phyloP scores from a whole-genome alignment of 805 yeast genomes.

The Metschnikowia amazonensis region DNA sequence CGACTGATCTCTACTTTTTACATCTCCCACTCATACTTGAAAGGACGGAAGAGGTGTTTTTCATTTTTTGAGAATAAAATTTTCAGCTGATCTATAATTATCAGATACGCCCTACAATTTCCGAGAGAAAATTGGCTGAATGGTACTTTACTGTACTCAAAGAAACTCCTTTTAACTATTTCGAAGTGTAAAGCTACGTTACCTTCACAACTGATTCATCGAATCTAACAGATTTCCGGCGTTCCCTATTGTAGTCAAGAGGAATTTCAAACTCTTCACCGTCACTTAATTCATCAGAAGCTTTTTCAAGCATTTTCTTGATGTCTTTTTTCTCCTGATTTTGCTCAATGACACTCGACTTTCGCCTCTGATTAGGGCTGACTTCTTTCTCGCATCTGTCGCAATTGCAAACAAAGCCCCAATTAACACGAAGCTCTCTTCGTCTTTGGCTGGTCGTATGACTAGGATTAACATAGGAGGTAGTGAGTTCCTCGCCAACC shows the following conservation, averaged over 20 bases:
- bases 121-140: too few species aligned
- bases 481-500: conserved; percentile 63
- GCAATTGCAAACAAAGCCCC: conserved; percentile 78
- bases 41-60: background rate
- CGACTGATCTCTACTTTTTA: background rate
- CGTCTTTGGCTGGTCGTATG: conserved; percentile 61
- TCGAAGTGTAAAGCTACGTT: background rate
- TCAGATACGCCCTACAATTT: background rate
- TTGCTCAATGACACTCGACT: conserved; percentile 33
- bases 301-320: conserved; percentile 42
- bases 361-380: conserved; percentile 41
- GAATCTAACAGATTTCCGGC: conserved; percentile 65
- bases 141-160: too few species aligned
- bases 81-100: background rate
- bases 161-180: too few species aligned
- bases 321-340: conserved; percentile 34
- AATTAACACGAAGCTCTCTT: conserved; percentile 61
- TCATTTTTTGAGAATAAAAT: background rate
- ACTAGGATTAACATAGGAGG: conserved; percentile 66
- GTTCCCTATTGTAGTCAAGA: conserved; percentile 30
- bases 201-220: conserved; percentile 49
- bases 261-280: conserved; percentile 47
- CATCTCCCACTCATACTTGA: background rate
- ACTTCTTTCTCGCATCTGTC: conserved; percentile 58
- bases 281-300: conserved; percentile 35